These are phyloP conservation scores for Leccinum sublutescens DNA, from an alignment of 768 basidiomycete genomes.

Conservation along the genomic window DNA sequence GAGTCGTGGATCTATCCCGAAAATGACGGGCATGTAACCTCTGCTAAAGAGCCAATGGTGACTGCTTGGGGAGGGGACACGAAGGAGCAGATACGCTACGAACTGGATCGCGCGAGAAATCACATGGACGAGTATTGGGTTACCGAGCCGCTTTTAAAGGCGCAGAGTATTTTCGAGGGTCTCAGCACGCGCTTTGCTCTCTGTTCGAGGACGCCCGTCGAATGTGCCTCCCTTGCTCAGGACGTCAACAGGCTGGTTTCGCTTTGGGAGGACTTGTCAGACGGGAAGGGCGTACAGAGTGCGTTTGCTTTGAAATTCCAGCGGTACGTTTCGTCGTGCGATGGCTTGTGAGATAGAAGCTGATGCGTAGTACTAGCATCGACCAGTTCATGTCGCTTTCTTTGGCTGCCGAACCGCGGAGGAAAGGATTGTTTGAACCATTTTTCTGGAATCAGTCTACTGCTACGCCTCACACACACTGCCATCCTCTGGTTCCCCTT, in stretches of 20 bases:
- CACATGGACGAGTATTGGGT: conserved; percentile 46
- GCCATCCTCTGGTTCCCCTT: conserved; percentile 58
- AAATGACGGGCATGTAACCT: conserved; percentile 31
- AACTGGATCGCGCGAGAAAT: conserved; percentile 45
- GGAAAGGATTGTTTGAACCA: conserved; percentile 74
- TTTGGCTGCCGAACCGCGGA: conserved; percentile 67
- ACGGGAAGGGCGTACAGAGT: conserved; percentile 37
- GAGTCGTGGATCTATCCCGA: conserved; percentile 65
- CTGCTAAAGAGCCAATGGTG: conserved; percentile 41
- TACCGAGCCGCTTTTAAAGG: conserved; percentile 39
- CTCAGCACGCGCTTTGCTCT: conserved; percentile 50
- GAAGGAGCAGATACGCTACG: conserved; percentile 43
- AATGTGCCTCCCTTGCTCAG: conserved; percentile 40
- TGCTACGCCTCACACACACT: conserved; percentile 36
- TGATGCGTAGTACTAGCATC: conserved; percentile 40
- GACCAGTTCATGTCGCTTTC: conserved; percentile 81
- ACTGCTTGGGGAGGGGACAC: conserved; percentile 73
- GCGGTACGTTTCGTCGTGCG: conserved; percentile 42
- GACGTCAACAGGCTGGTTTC: conserved; percentile 50
- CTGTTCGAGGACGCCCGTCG: conserved; percentile 44
- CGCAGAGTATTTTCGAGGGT: conserved; percentile 49
- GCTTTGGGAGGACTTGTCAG: conserved; percentile 55
- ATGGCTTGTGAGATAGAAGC: neutral
- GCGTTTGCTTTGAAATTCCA: conserved; percentile 56
- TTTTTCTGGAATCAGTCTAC: conserved; percentile 63